Conservation (phyloP, 2,329 filamentous ascomycete species). For the Hymenoscyphus infarciens region DNA sequence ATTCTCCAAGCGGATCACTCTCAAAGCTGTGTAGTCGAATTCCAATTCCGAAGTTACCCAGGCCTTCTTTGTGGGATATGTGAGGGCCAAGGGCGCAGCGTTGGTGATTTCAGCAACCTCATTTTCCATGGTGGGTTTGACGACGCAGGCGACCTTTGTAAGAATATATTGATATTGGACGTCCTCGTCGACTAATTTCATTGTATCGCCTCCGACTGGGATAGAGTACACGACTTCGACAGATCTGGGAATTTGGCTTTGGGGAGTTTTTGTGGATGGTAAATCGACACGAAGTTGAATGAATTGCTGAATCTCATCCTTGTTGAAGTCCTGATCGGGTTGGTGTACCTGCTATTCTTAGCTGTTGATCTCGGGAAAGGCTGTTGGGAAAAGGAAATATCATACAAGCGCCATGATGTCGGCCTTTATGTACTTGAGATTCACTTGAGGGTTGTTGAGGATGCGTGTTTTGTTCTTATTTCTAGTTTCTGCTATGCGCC, state of each 20-base stretch:
- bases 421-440: not conserved
- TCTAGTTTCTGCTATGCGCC: not conserved
- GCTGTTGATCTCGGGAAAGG: not conserved
- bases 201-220: not conserved
- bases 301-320: not conserved
- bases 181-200: not conserved
- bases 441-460: not conserved
- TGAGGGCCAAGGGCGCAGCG: not conserved
- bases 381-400: not conserved
- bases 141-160: not conserved
- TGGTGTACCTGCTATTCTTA: not conserved
- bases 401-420: not conserved
- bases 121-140: not conserved
- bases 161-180: constrained; percentile 1
- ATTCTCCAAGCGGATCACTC: not conserved
- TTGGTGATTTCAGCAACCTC: not conserved
- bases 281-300: not conserved
- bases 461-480: not conserved
- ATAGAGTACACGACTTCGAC: constrained; percentile 1
- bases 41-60: not conserved
- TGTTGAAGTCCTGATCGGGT: not conserved
- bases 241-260: not conserved
- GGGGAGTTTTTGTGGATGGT: not conserved
- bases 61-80: not conserved
- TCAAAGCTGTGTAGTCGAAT: not conserved